phyloP scores from a whole-genome alignment of 495 filamentous ascomycete genomes.

The Podospora didyma region DNA sequence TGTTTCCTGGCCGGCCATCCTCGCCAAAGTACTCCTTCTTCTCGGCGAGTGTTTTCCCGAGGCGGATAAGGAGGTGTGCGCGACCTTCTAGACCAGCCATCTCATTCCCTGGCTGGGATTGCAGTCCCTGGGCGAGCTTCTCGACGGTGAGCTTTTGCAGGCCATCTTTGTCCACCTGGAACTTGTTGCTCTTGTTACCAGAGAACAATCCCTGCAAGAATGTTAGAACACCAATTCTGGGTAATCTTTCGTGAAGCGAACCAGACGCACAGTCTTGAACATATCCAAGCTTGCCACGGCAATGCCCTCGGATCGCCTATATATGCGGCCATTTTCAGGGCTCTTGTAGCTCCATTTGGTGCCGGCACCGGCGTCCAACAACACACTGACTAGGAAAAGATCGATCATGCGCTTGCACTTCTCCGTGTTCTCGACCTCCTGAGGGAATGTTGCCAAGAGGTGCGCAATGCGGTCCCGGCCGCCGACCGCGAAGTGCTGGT shows the following conservation, averaged over 20 bases:
- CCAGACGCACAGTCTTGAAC: constrained; percentile 66
- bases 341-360: constrained; percentile 85
- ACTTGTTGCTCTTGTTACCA: constrained; percentile 72
- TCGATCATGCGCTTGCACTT: constrained; percentile 74
- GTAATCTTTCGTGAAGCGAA: no score
- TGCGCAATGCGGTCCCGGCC: constrained; percentile 68
- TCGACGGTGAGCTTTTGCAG: constrained; percentile 72
- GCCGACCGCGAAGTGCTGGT: constrained; percentile 90
- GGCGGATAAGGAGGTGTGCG: constrained; percentile 69
- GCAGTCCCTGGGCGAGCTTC: constrained; percentile 71
- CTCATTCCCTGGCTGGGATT: constrained; percentile 77
- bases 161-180: constrained; percentile 82
- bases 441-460: constrained; percentile 64
- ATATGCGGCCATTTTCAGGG: constrained; percentile 80
- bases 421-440: constrained; percentile 62
- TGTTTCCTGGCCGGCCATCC: constrained; percentile 83
- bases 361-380: constrained; percentile 84
- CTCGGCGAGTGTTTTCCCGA: constrained; percentile 67
- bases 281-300: constrained; percentile 94
- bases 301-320: constrained; percentile 84
- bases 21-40: constrained; percentile 83
- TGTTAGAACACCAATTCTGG: neutral
- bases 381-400: constrained; percentile 83
- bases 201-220: constrained; percentile 72
- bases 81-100: constrained; percentile 86